Evolutionary conservation across 2,329 filamentous ascomycete species (phyloP).

Genomic region (Pseudonectria buxi): DNA sequence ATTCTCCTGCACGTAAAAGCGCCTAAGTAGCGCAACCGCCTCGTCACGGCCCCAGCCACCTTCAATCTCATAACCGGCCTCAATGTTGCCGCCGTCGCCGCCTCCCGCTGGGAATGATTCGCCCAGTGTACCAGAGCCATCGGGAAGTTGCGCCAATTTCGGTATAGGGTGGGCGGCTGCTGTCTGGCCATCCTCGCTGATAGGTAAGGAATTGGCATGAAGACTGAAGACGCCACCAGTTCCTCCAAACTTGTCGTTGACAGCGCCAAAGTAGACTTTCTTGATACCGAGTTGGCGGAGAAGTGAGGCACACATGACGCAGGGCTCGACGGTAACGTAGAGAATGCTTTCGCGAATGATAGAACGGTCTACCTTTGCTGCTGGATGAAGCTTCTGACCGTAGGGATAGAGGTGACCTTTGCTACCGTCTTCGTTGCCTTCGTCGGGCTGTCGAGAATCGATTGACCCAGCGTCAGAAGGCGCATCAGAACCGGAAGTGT

Average conservation of each 20-base stretch:
- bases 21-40: conserved; percentile 82
- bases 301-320: conserved; percentile 96
- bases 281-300: conserved; percentile 82
- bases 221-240: conserved; percentile 89
- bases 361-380: conserved; percentile 53
- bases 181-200: conserved; percentile 29
- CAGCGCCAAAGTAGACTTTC: conserved; percentile 88
- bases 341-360: conserved; percentile 68
- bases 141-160: conserved; percentile 29
- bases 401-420: conserved; percentile 55
- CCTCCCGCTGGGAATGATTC: conserved; percentile 31
- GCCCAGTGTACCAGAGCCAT: conserved; percentile 30
- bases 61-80: conserved; percentile 72
- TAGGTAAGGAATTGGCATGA: conserved; percentile 54
- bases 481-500: conserved; percentile 16
- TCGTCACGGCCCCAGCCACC: conserved; percentile 87
- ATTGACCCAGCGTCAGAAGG: conserved; percentile 18
- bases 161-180: conserved; percentile 35
- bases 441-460: conserved; percentile 25
- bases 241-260: conserved; percentile 95
- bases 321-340: conserved; percentile 97
- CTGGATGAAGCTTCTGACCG: conserved; percentile 50
- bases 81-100: conserved; percentile 61
- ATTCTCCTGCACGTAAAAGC: conserved; percentile 98
- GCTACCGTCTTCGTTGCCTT: conserved; percentile 46